A percentile compares a stretch with the other conserved stretches of the same genome.
phyloP scores from a whole-genome alignment of 2,329 filamentous ascomycete species.

The Tolypocladium tundrense region DNA sequence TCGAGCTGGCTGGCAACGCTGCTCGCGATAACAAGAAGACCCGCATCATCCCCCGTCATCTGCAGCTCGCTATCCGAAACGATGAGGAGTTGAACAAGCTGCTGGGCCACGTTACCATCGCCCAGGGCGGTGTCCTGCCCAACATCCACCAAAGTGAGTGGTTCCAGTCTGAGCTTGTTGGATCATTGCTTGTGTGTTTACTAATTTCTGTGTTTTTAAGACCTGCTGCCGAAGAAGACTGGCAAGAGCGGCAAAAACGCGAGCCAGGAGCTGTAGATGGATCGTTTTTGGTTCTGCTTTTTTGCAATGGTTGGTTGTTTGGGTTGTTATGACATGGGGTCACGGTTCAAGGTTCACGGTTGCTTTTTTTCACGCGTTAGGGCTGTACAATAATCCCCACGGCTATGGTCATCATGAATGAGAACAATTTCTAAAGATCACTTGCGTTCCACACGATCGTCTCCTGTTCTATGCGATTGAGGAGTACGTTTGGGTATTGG shows the following conservation, averaged over 20 bases:
- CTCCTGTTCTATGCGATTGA: background rate
- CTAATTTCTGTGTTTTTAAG: constrained; percentile 40
- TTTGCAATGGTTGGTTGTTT: constrained; percentile 45
- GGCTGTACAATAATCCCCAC: constrained; percentile 68
- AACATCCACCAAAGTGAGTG: constrained; percentile 94
- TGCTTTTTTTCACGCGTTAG: constrained; percentile 36
- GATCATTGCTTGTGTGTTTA: constrained; percentile 2
- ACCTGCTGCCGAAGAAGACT: constrained; percentile 99
- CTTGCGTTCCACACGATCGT: background rate
- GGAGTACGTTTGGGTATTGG: background rate
- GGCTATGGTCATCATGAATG: constrained; percentile 56
- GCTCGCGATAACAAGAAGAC: constrained; percentile 99
- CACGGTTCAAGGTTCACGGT: constrained; percentile 65
- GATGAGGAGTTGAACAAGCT: constrained; percentile 99
- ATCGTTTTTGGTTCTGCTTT: constrained; percentile 36
- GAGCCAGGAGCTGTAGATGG: constrained; percentile 84
- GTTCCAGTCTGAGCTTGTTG: background rate
- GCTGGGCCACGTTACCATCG: constrained; percentile 89
- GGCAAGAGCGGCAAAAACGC: constrained; percentile 84
- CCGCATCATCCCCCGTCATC: constrained; percentile 97
- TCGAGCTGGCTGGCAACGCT: constrained; percentile 96
- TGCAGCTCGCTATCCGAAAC: constrained; percentile 98
- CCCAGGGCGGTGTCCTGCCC: constrained; percentile 92
- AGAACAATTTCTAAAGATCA: background rate
- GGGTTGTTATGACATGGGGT: constrained; percentile 76